Base-by-base conservation (phyloP, 345 rosid species). In the Populus ilicifolia region DNA sequence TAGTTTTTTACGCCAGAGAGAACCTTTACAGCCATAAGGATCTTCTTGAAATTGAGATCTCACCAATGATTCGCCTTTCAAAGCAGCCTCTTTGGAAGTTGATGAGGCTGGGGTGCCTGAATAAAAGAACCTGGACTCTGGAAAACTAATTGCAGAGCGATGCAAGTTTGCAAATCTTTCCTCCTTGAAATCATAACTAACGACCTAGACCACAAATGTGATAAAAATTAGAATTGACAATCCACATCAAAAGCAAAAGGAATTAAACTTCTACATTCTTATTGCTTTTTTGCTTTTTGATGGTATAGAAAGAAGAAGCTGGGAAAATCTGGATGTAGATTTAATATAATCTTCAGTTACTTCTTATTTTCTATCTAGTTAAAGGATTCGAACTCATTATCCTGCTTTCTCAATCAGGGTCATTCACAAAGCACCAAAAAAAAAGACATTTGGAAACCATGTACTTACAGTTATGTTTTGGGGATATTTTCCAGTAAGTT, bases 141-240 rank as follows among this genome's bases (percentile, higher is more conserved):
- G 99, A 80, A 95, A 95, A 33, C 90, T 86, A 65, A 95, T 88
- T 8, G 98, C 96, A 46, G 89, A 78, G 21, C 99, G 93, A 82
- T 93, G 98, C 80, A 93, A 80, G 67, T 89, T 87, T 7, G 92
- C 85, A 73, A 95, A 95, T 65, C 99, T 90, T 75, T 88, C 93
- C 83, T 88, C 90, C 79, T 95, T 95, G 85, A 93, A 95, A 77
- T 95, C 97, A 79, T 93, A 95, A 73, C 99, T 95, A 67, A 95
- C 97, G 78, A 95, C 96, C 99, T 93, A 81, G 66, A 29, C 64
- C 21, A 61, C 71, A 59, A 76, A 44, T 6, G 2, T 25, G 52
- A 50, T 4, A 18, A 30, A 76, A 38, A 38, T 20, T 38, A 39
- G 43, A 67, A 17, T 23, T 33, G 29, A 25, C 5, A 1, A 41